A percentile compares a stretch with the other conserved stretches of the same genome.
These are phyloP conservation scores for Wallacemonas rigidus DNA, from an alignment of 208 protist species.

Conservation along the genomic window DNA sequence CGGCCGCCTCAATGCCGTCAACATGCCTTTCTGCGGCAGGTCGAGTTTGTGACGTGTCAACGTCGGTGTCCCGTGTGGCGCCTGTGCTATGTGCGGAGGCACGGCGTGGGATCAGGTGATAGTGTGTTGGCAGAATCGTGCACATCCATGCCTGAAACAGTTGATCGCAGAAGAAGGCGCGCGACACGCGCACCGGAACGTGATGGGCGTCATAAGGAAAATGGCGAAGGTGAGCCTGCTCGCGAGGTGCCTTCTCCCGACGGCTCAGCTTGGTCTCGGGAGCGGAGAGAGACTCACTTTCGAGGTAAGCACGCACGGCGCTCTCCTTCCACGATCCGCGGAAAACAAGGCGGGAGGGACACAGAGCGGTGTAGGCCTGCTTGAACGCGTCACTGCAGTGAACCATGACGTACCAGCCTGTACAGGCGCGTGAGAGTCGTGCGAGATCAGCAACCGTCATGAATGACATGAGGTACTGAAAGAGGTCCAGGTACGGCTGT, in stretches of 20 bases:
- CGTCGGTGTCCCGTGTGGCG: background rate
- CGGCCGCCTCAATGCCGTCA: conserved; percentile 7
- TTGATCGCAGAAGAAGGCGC: conserved; percentile 75
- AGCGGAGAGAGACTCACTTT: background rate
- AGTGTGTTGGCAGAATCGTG: conserved; percentile 78
- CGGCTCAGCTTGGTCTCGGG: conserved; percentile 26
- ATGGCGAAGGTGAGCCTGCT: too few relatives aligned
- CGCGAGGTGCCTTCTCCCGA: background rate
- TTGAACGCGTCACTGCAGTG: conserved; percentile 86
- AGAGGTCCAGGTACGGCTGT: conserved; percentile 69
- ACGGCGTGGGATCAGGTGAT: conserved; percentile 46
- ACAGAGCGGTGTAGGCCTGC: conserved; percentile 62
- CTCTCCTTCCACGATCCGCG: conserved; percentile 75
- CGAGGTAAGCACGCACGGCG: conserved; percentile 59
- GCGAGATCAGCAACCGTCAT: conserved; percentile 63
- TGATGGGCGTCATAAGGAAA: conserved; percentile 21
- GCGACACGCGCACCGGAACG: conserved; percentile 55
- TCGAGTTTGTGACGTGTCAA: too few relatives aligned
- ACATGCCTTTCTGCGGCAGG: background rate
- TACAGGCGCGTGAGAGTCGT: conserved; percentile 71
- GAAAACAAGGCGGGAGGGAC: conserved; percentile 60
- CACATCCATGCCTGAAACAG: conserved; percentile 92
- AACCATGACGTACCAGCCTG: conserved; percentile 79
- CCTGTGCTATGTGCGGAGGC: background rate
- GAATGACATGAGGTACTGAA: conserved; percentile 72